Conservation (phyloP, 2,329 filamentous ascomycete genomes). For the Leptographium wingfieldii region DNA sequence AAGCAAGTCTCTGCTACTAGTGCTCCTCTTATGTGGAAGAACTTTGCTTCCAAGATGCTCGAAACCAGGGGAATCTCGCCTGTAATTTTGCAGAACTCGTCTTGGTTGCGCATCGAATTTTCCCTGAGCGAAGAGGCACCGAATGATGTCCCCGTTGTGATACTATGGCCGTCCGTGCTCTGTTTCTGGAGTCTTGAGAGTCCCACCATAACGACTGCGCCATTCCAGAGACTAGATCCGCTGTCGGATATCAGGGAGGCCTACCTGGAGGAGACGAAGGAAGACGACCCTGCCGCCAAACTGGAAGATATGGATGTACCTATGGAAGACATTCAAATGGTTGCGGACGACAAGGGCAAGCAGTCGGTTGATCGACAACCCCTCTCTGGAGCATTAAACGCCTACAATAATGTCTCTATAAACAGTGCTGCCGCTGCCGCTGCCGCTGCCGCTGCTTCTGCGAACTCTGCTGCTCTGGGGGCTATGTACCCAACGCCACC, state of each 20-base stretch:
- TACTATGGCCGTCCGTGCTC: conserved; percentile 42
- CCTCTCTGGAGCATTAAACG: not conserved
- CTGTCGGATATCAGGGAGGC: conserved; percentile 7
- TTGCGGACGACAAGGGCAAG: not conserved
- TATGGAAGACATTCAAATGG: conserved; percentile 7
- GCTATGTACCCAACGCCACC: conserved; percentile 62
- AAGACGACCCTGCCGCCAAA: conserved; percentile 2
- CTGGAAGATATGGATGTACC: conserved; percentile 2
- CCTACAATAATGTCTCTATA: conserved; percentile 22
- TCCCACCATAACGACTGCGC: not conserved
- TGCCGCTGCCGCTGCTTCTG: conserved; percentile 13
- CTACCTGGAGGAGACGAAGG: conserved; percentile 6
- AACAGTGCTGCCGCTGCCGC: conserved; percentile 19
- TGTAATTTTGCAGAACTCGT: conserved; percentile 27
- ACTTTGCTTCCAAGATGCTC: conserved; percentile 36
- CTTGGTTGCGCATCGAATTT: conserved; percentile 35
- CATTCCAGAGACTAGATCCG: conserved; percentile 9
- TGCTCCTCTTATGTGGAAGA: conserved; percentile 15
- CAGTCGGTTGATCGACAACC: not conserved
- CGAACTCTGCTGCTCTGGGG: conserved; percentile 24
- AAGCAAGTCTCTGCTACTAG: not conserved
- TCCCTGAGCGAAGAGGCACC: conserved; percentile 26
- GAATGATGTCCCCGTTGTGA: conserved; percentile 30
- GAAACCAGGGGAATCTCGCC: conserved; percentile 36
- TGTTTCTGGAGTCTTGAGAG: conserved; percentile 33